phyloP scores from a whole-genome alignment of 2,329 filamentous ascomycete species.

The Sclerotinia nivalis region DNA sequence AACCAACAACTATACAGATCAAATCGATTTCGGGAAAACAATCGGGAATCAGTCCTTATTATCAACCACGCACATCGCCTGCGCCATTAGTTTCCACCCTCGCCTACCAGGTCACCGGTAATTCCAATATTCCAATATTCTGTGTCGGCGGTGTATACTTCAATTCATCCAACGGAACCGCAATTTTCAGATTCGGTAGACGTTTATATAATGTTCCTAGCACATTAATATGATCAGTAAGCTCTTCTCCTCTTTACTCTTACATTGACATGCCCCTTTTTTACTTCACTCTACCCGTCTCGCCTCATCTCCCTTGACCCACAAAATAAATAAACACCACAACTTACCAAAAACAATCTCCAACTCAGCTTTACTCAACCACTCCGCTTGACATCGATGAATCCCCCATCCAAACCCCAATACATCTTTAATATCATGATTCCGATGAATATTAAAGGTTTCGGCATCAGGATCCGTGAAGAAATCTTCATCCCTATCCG shows the following conservation, averaged over 20 bases:
- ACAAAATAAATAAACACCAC: not conserved
- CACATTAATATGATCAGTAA: not conserved
- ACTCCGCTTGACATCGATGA: slow-evolving; percentile 50
- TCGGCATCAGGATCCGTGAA: slow-evolving; percentile 44
- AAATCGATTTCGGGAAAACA: too few species aligned
- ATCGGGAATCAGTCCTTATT: too few species aligned
- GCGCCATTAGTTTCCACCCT: too few species aligned
- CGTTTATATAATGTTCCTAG: slow-evolving; percentile 7
- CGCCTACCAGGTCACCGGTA: slow-evolving; percentile 10
- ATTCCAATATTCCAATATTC: slow-evolving; percentile 12
- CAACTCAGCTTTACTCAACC: slow-evolving; percentile 47
- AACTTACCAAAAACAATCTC: slow-evolving; percentile 47
- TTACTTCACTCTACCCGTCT: not conserved
- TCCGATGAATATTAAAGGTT: slow-evolving; percentile 48
- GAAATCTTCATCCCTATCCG: slow-evolving; percentile 50
- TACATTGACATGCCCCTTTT: not conserved
- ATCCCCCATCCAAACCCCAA: slow-evolving; percentile 51
- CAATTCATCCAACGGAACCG: not conserved
- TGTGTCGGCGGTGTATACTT: slow-evolving; percentile 3
- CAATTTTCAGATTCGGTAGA: slow-evolving; percentile 8
- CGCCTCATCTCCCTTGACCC: not conserved
- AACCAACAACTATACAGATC: too few species aligned
- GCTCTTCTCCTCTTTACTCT: too few species aligned
- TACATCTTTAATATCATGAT: slow-evolving; percentile 42
- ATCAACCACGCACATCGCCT: too few species aligned